Conservation (phyloP, 768 basidiomycete genomes). For the Pisolithus marmoratus region DNA sequence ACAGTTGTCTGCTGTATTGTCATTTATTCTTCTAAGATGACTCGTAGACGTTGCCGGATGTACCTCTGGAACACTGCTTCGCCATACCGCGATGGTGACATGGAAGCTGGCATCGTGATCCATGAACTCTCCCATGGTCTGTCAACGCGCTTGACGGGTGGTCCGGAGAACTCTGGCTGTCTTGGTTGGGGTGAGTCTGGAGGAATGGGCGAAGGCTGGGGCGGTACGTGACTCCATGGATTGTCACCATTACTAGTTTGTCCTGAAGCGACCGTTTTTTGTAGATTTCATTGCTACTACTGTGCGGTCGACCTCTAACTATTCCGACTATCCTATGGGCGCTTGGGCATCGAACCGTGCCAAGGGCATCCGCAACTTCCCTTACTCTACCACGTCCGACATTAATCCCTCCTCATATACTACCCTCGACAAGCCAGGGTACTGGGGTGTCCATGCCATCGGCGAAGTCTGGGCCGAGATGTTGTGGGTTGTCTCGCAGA, state of each 20-base stretch:
- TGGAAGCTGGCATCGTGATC: constrained; percentile 96
- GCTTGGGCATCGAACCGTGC: constrained; percentile 85
- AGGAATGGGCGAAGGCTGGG: constrained; percentile 99
- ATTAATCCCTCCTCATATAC: constrained; percentile 92
- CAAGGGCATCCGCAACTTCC: constrained; percentile 80
- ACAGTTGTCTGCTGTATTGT: background rate
- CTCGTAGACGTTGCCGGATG: constrained; percentile 74
- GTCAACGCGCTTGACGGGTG: constrained; percentile 91
- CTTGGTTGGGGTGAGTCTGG: constrained; percentile 95
- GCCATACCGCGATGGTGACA: constrained; percentile 91
- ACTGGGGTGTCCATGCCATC: constrained; percentile 90
- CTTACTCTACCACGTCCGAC: constrained; percentile 71
- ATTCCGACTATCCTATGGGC: constrained; percentile 87
- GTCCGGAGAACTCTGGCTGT: constrained; percentile 87
- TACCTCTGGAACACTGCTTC: constrained; percentile 90
- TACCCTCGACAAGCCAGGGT: constrained; percentile 88
- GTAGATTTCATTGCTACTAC: constrained; percentile 82
- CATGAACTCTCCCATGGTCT: constrained; percentile 87
- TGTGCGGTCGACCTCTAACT: constrained; percentile 66
- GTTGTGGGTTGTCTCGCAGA: constrained; percentile 73
- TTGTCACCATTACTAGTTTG: background rate
- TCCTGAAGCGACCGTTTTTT: background rate
- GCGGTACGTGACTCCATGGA: constrained; percentile 37
- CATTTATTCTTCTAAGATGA: background rate
- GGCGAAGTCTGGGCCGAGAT: constrained; percentile 96